phyloP scores from a whole-genome alignment of 2,329 filamentous ascomycete genomes.

The Aspergillus melleus region DNA sequence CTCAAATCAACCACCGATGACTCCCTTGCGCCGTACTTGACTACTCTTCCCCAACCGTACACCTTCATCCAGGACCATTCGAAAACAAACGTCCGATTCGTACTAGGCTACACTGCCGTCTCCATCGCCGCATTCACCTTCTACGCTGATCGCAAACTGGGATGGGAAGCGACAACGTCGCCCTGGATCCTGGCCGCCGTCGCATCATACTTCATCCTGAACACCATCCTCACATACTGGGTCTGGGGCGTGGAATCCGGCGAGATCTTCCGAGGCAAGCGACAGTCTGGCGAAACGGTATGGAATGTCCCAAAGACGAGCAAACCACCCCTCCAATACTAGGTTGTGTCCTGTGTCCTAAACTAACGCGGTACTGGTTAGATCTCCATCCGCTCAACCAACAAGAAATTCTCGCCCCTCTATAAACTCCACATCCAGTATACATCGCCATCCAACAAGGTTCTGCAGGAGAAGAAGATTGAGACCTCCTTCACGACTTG shows the following conservation, averaged over 20 bases:
- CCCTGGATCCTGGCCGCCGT: slow-evolving; percentile 79
- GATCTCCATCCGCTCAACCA: slow-evolving; percentile 71
- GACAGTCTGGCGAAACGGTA: slow-evolving; percentile 66
- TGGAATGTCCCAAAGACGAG: slow-evolving; percentile 8
- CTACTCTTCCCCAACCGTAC: slow-evolving; percentile 65
- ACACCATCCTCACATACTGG: slow-evolving; percentile 78
- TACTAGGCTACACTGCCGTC: slow-evolving; percentile 80
- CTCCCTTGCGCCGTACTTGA: slow-evolving; percentile 89
- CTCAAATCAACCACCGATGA: slow-evolving; percentile 97
- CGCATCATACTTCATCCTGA: slow-evolving; percentile 74
- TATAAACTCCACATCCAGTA: slow-evolving; percentile 71
- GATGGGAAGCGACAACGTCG: slow-evolving; percentile 80
- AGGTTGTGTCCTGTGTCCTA: background rate
- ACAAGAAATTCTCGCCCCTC: slow-evolving; percentile 75
- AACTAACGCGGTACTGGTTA: slow-evolving; percentile 34
- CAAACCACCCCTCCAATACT: background rate
- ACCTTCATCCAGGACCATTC: slow-evolving; percentile 76
- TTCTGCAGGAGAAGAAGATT: slow-evolving; percentile 49
- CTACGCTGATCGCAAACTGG: slow-evolving; percentile 85
- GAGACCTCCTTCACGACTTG: slow-evolving; percentile 60
- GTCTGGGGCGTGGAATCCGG: slow-evolving; percentile 79
- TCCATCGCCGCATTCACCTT: slow-evolving; percentile 79
- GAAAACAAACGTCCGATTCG: slow-evolving; percentile 78
- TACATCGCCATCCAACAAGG: slow-evolving; percentile 39
- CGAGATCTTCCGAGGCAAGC: slow-evolving; percentile 75